Evolutionary conservation across 2,329 filamentous ascomycete genomes (phyloP), one percentile per base, ranked within the genome.

Genomic region (Aspergillus aculeatus): DNA sequence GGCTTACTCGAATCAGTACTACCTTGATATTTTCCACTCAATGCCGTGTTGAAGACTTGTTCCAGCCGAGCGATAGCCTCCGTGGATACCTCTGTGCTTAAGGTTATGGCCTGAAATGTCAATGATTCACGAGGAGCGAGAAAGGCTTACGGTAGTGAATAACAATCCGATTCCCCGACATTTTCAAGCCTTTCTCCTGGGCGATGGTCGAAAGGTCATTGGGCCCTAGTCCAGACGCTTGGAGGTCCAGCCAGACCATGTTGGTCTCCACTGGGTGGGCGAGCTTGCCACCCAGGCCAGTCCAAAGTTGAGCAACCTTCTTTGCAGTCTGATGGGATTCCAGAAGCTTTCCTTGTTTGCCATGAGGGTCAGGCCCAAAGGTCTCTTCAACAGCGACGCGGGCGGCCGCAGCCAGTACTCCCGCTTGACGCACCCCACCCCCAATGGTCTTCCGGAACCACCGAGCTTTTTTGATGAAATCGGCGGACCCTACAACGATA

Each of bases 201-300:
- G 81, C 86, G 41, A 84, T 73, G 58, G 80, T 78, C 10, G 83
- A 80, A 61, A 87, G 84, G 47, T 83, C 79, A 54, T 83, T 80
- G 4, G 72, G 72, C 3, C 79, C 77, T 32, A 88, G 72, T 0
- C 84, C 84, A 11, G 84, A 83, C 1, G 82, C 82, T 31, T 86
- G 83, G 16, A 95, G 78, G 73, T 96, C 88, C 59, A 96, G 70
- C 91, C 91, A 96, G 35, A 91, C 86, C 90, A 96, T 96, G 77
- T 96, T 96, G n/a, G 92, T 96, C 71, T 96, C 88, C 1, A 90
- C 88, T 0, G 89, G 88, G 60, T 88, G 81, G 21, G 82, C 75
- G 58, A 92, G 76, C 75, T 84, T 85, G 1, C 91, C 92, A 4
- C 91, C 91, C 54, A 87, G 79, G 16, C 77, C 78, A 5, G 80